Base-by-base conservation (phyloP, 169 alveolate genomes). In the Eimeria praecox region DNA sequence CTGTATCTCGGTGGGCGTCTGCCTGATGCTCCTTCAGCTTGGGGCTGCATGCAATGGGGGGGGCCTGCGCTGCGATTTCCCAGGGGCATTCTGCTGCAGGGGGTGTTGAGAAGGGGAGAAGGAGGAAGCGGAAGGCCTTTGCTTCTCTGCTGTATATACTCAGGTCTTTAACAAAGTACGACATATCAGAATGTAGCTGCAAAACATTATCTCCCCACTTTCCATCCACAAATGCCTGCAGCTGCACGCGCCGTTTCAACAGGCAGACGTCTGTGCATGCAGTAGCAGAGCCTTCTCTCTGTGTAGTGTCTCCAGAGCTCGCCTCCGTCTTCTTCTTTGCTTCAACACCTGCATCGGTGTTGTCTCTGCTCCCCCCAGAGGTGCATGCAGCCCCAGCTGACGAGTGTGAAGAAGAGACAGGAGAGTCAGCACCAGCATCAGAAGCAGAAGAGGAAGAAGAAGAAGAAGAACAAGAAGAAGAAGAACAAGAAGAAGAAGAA, bases 331-430 rank as follows among this genome's bases (percentile, higher is more conserved):
- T 20, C 46, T 30, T 30, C 30, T n/a, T 66, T 66, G 78, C 3
- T n/a, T 10, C n/a, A 18, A 27, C 78, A 66, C n/a, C 33, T 27
- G 22, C 10, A 66, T n/a, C 14, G 14, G 52, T 8, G 6, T 16
- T 38, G 35, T 8, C 54, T 40, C 38, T 77, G 64, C 40, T 8
- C 33, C 22, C 46, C 12, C 27, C 12, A 22, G 38, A 16, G 62
- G 35, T 44, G 87, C 87, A 40, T n/a, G 87, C 14, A 77, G 87
- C 87, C 30, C 30, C 87, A n/a, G 82, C 46, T 30, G 82, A 38
- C 0, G 33, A 71, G n/a, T n/a, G n/a, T n/a, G n/a, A n/a, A 12
- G 42, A 14, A 33, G 82, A 30, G 9, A 24, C 80, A 5, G 44
- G 24, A 69, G 80, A n/a, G n/a, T n/a, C 82, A 71, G 82, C 82